Conservation (phyloP, 371 early-diverging fungal species). For the Mortierella sp. region DNA sequence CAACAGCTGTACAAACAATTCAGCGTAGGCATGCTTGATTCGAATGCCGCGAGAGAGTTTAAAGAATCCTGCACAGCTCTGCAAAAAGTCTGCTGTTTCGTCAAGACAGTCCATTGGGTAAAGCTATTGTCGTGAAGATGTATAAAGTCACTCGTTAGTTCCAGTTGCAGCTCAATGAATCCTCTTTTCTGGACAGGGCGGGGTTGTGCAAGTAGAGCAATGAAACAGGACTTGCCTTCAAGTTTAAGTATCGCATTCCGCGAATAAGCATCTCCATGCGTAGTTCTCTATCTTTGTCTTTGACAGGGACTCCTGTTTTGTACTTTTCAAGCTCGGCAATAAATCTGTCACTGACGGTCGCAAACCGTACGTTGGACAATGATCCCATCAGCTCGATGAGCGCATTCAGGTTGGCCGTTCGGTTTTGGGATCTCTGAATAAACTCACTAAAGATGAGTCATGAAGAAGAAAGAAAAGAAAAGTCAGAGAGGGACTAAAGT, state of each 20-base stretch:
- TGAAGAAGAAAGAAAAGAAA: not conserved
- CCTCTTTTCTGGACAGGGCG: no score
- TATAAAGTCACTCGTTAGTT: not conserved
- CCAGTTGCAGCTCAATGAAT: no score
- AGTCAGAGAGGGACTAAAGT: not conserved
- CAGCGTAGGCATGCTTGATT: slow-evolving; percentile 93
- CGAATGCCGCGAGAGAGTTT: slow-evolving; percentile 80
- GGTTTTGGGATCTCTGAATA: slow-evolving; percentile 79
- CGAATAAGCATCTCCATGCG: slow-evolving; percentile 89
- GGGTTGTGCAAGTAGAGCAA: not conserved
- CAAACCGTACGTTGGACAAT: slow-evolving; percentile 88
- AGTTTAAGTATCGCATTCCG: slow-evolving; percentile 88
- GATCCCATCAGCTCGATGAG: slow-evolving; percentile 91
- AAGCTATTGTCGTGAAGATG: slow-evolving; percentile 57
- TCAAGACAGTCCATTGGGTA: slow-evolving; percentile 94
- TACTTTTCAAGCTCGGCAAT: slow-evolving; percentile 87
- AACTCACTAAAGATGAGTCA: slow-evolving; percentile 65
- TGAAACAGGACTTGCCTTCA: slow-evolving; percentile 67
- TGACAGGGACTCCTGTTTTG: slow-evolving; percentile 49
- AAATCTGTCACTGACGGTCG: slow-evolving; percentile 93
- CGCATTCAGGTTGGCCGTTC: slow-evolving; percentile 87
- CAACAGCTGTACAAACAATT: slow-evolving; percentile 88
- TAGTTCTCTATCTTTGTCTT: slow-evolving; percentile 76
- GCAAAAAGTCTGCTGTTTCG: slow-evolving; percentile 93
- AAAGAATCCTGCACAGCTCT: slow-evolving; percentile 88